Base-by-base conservation (phyloP, 768 basidiomycete genomes). In the Strobilomyces dryophilus region DNA sequence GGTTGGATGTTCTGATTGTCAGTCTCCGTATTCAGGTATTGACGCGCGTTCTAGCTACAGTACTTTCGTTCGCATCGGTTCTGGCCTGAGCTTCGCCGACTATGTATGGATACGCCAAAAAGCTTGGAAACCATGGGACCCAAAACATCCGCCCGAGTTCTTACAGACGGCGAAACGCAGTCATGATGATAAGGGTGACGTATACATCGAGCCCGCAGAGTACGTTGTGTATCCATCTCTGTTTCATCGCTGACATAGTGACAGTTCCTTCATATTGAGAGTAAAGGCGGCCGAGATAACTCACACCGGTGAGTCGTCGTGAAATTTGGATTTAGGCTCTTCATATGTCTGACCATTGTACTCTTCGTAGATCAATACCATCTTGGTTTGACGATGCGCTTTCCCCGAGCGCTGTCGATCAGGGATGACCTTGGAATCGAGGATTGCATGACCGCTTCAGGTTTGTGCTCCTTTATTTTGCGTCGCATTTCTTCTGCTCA, bases 221-320 rank as follows among this genome's bases (percentile, higher is more conserved):
- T 95, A 61, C 54, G 81, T 44, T 41, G 35, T 36, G n/a, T 31
- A 1, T 12, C 3, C 9, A 21, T 29, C 5, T 43, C 10, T 31
- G 11, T 20, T 40, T 42, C 27, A 4, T 35, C 26, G 26, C 58
- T 54, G 41, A 58, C 40, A 14, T 35, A 39, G 31, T 45, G 18
- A 45, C 54, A 97, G 95, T 60, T 97, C 95, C 0, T 98, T 99
- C 68, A 87, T 98, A 34, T 54, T 98, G 59, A 89, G 89, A 61
- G 82, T 98, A 51, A 98, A 98, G 70, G 95, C 92, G 0, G 90
- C 95, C 0, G 94, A 98, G 66, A 91, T 98, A 48, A 84, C 84
- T 2, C 72, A 78, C 10, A 79, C 90, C 41, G 87, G 92, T 87
- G 53, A 57, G 57, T 20, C 17, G 58, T 8, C n/a, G 37, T 66